Percentiles rank a stretch among this genome's conserved stretches.
phyloP scores from a whole-genome alignment of 192 early-diverging fungal genomes.

The Jimgerdemannia lactiflua region DNA sequence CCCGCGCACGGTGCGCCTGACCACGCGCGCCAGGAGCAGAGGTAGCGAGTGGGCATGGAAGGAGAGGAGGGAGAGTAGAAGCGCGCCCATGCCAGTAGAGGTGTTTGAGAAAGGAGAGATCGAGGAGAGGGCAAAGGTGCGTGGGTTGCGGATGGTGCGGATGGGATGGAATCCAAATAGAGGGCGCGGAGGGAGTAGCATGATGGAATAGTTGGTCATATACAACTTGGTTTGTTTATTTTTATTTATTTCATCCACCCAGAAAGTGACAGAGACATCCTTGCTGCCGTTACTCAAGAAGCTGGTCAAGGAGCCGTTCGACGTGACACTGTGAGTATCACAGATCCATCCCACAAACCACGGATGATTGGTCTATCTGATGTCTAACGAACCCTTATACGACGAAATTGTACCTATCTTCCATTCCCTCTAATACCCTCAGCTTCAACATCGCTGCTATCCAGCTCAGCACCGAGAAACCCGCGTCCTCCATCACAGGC shows the following conservation, averaged over 20 bases:
- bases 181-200: not conserved
- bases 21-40: slow-evolving; percentile 8
- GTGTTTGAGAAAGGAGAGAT: slow-evolving; percentile 15
- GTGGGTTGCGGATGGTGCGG: not conserved
- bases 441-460: slow-evolving; percentile 14
- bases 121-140: not conserved
- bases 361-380: no score
- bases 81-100: slow-evolving; percentile 24
- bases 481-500: slow-evolving; percentile 2
- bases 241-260: not conserved
- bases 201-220: not conserved
- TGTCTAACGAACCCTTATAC: not conserved
- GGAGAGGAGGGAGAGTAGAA: slow-evolving; percentile 18
- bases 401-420: not conserved
- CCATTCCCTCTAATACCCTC: no score
- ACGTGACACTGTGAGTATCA: slow-evolving; percentile 13
- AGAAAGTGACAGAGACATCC: slow-evolving; percentile 5
- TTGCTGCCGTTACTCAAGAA: slow-evolving; percentile 7
- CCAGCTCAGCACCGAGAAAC: slow-evolving; percentile 4
- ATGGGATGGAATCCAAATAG: not conserved
- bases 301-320: slow-evolving; percentile 13
- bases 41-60: not conserved
- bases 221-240: not conserved
- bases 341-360: not conserved
- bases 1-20: slow-evolving; percentile 23